Evolutionary conservation across 139 green algal species (phyloP), one percentile per base, ranked within the genome.

Genomic region (Eudorina sp.): DNA sequence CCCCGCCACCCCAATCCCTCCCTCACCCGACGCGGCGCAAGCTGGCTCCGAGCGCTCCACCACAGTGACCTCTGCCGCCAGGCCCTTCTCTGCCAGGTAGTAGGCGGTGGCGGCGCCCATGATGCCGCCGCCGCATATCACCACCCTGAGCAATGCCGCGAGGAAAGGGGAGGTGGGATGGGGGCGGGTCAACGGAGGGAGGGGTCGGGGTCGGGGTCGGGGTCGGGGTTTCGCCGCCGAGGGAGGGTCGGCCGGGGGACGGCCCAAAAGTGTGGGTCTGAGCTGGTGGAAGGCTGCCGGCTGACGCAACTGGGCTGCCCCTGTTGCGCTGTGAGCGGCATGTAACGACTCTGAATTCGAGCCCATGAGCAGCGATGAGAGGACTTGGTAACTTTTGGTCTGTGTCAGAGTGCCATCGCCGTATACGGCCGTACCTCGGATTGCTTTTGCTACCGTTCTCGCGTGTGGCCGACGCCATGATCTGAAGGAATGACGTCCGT

Each of bases 111-210:
- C 62, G 9, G 91, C 89, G 0, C 96, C 96, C 29, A 98, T 96
- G 53, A 98, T 94, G 48, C 96, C 96, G 29, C 88, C 95, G 3
- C 96, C 96, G 53, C 88, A 92, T 29, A 98, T 94, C 0, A 97
- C 93, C 0, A 98, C 89, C 27, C 91, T 93, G 83, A 53, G 21
- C 19, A 55, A 27, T 23, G 38, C 11, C 21, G 73, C 73, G 29
- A 83, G 27, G n/a, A n/a, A n/a, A n/a, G n/a, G n/a, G n/a, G n/a
- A n/a, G n/a, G n/a, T n/a, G n/a, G 29, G 45, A 64, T 25, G 34
- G 66, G 48, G 66, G n/a, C n/a, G n/a, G 34, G 1, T 45, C 3
- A 7, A 43, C 13, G n/a, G 64, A 25, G 31, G n/a, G 3, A 27
- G n/a, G 64, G 64, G 31, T 45, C 31, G 5, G 31, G n/a, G 27